Percentiles rank a stretch among this genome's conserved stretches.
These are phyloP conservation scores for Arthrinium puccinioides DNA, from an alignment of 2,329 filamentous ascomycete species.

Conservation along the genomic window DNA sequence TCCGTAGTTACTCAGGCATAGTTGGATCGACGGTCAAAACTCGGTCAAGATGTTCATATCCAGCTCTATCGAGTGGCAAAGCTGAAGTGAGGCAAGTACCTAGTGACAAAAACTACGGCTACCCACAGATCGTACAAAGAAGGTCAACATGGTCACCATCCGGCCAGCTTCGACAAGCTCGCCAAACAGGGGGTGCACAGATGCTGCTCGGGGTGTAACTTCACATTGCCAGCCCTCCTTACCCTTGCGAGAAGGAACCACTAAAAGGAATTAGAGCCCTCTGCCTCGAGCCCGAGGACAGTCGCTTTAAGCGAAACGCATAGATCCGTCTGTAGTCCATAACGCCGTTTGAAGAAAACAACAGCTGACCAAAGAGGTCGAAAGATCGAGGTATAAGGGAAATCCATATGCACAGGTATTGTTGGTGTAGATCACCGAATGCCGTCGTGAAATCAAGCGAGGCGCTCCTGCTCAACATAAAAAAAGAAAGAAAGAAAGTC, in stretches of 20 bases:
- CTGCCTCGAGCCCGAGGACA: slow-evolving; percentile 1
- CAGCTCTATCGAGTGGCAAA: no score
- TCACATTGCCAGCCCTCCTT: no score
- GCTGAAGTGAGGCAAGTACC: no score
- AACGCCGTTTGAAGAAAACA: neutral
- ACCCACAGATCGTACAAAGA: no score
- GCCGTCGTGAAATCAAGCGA: neutral
- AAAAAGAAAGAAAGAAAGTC: neutral
- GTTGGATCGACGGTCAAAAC: no score
- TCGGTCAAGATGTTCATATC: no score
- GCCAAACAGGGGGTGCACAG: no score
- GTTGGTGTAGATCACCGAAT: slow-evolving; percentile 1
- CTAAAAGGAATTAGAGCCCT: slow-evolving; percentile 3
- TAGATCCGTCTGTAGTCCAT: neutral
- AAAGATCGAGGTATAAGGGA: neutral
- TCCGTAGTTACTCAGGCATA: no score
- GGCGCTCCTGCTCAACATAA: neutral
- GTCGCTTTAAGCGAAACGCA: neutral
- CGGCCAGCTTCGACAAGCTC: no score
- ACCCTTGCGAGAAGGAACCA: neutral
- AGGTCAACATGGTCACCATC: no score
- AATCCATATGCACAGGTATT: slow-evolving; percentile 4
- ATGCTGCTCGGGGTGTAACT: no score
- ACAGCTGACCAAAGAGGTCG: neutral
- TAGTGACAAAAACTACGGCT: no score